phyloP scores from a whole-genome alignment of 352 stramenopile genomes.

The Globisporangium perplexum region DNA sequence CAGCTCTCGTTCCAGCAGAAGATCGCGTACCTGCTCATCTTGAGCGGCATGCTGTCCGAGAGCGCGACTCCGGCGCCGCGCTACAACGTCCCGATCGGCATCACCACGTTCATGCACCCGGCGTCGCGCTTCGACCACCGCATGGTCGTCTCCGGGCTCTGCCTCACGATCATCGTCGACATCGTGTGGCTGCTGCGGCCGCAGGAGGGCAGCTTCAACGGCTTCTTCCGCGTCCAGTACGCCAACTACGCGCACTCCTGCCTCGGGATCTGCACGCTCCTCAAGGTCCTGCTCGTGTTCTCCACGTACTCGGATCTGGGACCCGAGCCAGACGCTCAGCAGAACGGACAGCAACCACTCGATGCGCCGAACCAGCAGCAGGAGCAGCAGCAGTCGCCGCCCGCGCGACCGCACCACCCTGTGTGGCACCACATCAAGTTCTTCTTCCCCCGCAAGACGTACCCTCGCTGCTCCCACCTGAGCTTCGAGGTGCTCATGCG shows the following conservation, averaged over 20 bases:
- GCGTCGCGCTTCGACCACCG: conserved; percentile 35
- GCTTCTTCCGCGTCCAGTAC: conserved; percentile 37
- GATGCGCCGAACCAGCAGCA: background rate
- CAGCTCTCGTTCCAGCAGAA: conserved; percentile 49
- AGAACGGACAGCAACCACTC: background rate
- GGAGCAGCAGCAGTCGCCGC: background rate
- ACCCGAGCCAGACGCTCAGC: conserved; percentile 3
- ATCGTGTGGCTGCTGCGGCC: conserved; percentile 64
- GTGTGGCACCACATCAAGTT: conserved; percentile 55
- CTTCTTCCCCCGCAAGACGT: conserved; percentile 65
- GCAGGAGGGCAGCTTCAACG: conserved; percentile 57
- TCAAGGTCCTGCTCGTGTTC: conserved; percentile 69
- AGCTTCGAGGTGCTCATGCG: conserved; percentile 73
- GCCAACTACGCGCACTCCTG: conserved; percentile 42
- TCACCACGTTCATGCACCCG: conserved; percentile 37
- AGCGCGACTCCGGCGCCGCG: conserved; percentile 49
- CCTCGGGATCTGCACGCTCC: conserved; percentile 39
- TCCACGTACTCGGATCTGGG: conserved; percentile 55
- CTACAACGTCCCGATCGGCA: conserved; percentile 69
- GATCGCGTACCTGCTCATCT: conserved; percentile 44
- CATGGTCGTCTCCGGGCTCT: conserved; percentile 45
- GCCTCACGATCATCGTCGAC: conserved; percentile 39
- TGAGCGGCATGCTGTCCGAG: conserved; percentile 61
- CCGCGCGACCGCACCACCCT: conserved; percentile 14
- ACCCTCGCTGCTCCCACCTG: conserved; percentile 46